A percentile compares a stretch with the other conserved stretches of the same genome.
These are phyloP conservation scores for Venturia pyrina DNA, from an alignment of 2,329 filamentous ascomycete genomes.

Conservation along the genomic window DNA sequence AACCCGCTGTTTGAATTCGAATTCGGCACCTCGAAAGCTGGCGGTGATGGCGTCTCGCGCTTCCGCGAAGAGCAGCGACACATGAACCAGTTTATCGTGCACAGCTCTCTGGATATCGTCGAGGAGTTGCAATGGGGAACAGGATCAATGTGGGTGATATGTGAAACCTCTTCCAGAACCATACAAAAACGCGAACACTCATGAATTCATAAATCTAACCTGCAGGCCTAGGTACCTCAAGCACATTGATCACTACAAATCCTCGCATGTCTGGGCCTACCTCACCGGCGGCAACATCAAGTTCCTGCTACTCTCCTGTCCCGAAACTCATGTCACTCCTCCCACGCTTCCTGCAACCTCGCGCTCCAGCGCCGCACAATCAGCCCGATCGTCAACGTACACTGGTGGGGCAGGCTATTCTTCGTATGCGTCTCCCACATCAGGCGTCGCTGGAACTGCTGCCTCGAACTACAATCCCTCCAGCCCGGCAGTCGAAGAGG, in stretches of 20 bases:
- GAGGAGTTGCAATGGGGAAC: conserved; percentile 93
- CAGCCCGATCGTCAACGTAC: conserved; percentile 14
- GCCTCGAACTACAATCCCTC: conserved; percentile 55
- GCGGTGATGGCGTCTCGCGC: conserved; percentile 82
- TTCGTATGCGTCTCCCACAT: conserved; percentile 20
- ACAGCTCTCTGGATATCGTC: conserved; percentile 86
- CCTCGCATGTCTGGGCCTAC: conserved; percentile 91
- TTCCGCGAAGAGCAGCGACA: conserved; percentile 83
- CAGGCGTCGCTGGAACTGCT: conserved; percentile 37
- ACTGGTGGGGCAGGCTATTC: conserved; percentile 22
- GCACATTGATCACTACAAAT: conserved; percentile 92
- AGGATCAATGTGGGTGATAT: conserved; percentile 60
- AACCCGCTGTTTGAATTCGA: conserved; percentile 94
- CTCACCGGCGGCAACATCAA: conserved; percentile 86
- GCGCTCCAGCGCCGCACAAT: conserved; percentile 15
- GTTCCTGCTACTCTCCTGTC: conserved; percentile 88
- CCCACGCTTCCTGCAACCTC: conserved; percentile 34
- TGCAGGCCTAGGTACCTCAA: conserved; percentile 68
- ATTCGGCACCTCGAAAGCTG: conserved; percentile 92
- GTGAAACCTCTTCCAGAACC: not conserved
- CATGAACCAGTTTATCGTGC: conserved; percentile 95
- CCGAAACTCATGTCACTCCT: conserved; percentile 37
- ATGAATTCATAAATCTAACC: conserved; percentile 3
- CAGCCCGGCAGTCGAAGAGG: conserved; percentile 85
- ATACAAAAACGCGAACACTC: not conserved